Percentiles rank a stretch among this genome's conserved stretches.
phyloP scores from a whole-genome alignment of 164 flowering plant species.

The Euptelea pleiosperma region DNA sequence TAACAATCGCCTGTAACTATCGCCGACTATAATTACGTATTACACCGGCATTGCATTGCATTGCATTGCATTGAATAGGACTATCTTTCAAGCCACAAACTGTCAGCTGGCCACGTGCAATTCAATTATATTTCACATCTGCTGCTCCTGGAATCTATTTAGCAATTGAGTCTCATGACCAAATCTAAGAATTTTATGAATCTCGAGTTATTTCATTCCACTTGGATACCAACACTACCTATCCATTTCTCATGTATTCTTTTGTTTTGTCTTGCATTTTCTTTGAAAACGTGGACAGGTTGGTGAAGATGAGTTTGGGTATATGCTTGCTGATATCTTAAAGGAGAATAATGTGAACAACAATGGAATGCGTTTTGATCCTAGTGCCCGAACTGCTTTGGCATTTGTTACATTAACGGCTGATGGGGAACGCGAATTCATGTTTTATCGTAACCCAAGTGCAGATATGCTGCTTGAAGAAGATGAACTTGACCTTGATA shows the following conservation, averaged over 20 bases:
- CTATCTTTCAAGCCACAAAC: not conserved
- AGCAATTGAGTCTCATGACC: not conserved
- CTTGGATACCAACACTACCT: not conserved
- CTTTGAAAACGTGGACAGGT: constrained; percentile 45
- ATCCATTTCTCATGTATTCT: not conserved
- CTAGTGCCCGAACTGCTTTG: constrained; percentile 95
- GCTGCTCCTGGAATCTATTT: not conserved
- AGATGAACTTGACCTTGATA: constrained; percentile 71
- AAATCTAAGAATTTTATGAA: not conserved
- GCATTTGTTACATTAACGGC: constrained; percentile 86
- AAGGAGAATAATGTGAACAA: constrained; percentile 87
- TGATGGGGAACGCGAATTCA: constrained; percentile 96
- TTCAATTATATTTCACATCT: not conserved
- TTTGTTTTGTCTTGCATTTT: constrained; percentile 2
- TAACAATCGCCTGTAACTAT: no score
- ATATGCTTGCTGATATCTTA: constrained; percentile 91
- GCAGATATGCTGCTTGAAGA: constrained; percentile 96
- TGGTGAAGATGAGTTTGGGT: constrained; percentile 97
- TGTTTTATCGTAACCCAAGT: constrained; percentile 99
- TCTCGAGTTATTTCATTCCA: not conserved
- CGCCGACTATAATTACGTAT: no score
- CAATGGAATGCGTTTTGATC: constrained; percentile 90
- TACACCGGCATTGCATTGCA: no score
- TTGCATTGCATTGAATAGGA: not conserved
- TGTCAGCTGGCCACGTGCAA: constrained; percentile 1